Evolutionary conservation across 257 asterid genomes (phyloP), one percentile per base, ranked within the genome.

Genomic region (Nicotiana tomentosiformis): DNA sequence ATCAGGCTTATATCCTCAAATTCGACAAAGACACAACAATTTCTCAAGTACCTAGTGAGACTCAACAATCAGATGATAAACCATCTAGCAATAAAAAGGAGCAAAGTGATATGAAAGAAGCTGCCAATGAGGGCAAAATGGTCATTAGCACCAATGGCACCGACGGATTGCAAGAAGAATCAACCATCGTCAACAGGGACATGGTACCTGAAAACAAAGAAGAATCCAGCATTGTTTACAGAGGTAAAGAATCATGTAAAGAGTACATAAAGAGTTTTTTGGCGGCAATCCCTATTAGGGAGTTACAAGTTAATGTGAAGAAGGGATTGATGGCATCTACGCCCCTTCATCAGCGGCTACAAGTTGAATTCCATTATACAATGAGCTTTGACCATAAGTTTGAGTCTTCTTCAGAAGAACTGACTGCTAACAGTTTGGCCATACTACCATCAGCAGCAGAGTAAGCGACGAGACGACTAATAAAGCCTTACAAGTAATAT

Each of bases 251-350:
- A 15, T 65, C 90, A 1, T 87, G 88, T 81, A 87, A 87, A 78
- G 90, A 87, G 83, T 87, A 87, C 16, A 87, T 87, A 2, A 87
- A 84, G 84, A 83, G 76, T 53, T 87, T 84, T 46, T 83, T 87
- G 86, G 90, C 90, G 20, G 88, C 90, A 66, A 87, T 87, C 23
- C 90, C 90, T 33, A 51, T 87, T 53, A 85, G 90, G 82, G 88
- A 83, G 43, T 76, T 87, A 14, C 85, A 84, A 56, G 86, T 77
- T 67, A 88, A 87, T 81, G 55, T 87, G 6, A 87, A 87, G 85
- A 87, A 87, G 77, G 90, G 88, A 16, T 53, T 84, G 72, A 80
- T 84, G 85, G 88, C 82, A 2, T 84, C 88, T 29, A 53, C 82
- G 2, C 90, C 85, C 66, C 84, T 87, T 65, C 90, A 87, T 77